Evolutionary conservation across 306 rosid genomes (phyloP), one percentile per base, ranked within the genome.

Genomic region (Herpetospermum pedunculosum): DNA sequence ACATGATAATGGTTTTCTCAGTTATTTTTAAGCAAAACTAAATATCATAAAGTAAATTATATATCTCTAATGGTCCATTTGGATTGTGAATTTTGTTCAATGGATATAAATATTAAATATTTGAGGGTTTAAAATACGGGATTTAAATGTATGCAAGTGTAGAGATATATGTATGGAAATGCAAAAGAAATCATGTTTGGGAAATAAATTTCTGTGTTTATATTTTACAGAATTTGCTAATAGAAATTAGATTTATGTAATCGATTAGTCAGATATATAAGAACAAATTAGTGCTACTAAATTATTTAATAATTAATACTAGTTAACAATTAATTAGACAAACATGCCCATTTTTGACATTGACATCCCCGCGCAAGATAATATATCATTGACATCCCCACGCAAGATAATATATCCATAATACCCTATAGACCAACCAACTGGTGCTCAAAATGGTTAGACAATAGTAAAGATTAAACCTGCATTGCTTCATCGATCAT

Each of bases 401-500:
- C 11, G 37, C 21, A 32, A 60, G 25, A 32, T 60, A 32, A 43
- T 15, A 6, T 60, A 60, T 18, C 23, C 43, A 30, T 60, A 60
- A 29, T 60, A n/a, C 15, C 18, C 43, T 60, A 60, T 5, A 62
- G 15, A 69, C 37, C 25, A 28, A 69, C 19, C 57, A 46, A 43
- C 25, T 26, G 21, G 46, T 28, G 74, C 12, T 70, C 38, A 70
- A 70, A 70, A 28, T 46, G 74, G 57, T 4, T 44, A 64, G 50
- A 77, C 47, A 60, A 72, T 58, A 55, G 30, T 77, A 26, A 64
- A 50, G 74, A 72, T 19, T 59, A 12, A 82, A 93, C 98, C 98
- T 91, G 88, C 74, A 86, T 75, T 50, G 97, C 97, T 77, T 80
- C 89, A 77, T 82, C 84, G 77, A 91, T 93, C 85, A 93, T 84